Percentiles rank a stretch among this genome's conserved stretches.
phyloP scores from a whole-genome alignment of 2,329 filamentous ascomycete species.

The Pyrenochaeta sp. region DNA sequence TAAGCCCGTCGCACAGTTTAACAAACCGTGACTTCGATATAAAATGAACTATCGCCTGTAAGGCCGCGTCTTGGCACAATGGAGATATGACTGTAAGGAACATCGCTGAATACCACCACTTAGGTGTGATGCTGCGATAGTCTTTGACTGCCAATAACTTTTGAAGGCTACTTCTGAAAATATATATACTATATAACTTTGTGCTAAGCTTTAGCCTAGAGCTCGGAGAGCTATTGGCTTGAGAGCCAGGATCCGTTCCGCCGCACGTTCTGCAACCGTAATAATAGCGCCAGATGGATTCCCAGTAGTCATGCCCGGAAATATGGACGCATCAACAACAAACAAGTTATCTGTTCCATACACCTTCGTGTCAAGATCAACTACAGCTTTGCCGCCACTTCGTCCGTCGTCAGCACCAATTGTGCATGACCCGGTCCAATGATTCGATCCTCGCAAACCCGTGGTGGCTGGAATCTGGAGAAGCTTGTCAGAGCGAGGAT shows the following conservation, averaged over 20 bases:
- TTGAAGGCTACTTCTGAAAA: too few species aligned
- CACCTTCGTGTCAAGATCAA: slow-evolving; percentile 59
- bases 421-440: slow-evolving; percentile 63
- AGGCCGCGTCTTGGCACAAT: too few species aligned
- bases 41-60: too few species aligned
- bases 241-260: slow-evolving; percentile 37
- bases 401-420: slow-evolving; percentile 50
- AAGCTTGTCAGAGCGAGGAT: background rate
- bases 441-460: slow-evolving; percentile 48
- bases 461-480: slow-evolving; percentile 32
- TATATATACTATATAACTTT: too few species aligned
- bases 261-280: slow-evolving; percentile 36
- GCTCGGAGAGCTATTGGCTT: slow-evolving; percentile 4
- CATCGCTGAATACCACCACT: too few species aligned
- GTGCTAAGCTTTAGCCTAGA: too few species aligned
- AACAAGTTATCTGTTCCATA: slow-evolving; percentile 52
- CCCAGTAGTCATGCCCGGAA: slow-evolving; percentile 48
- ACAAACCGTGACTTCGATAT: too few species aligned
- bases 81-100: too few species aligned
- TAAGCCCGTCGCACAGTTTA: too few species aligned
- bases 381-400: slow-evolving; percentile 51
- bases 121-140: too few species aligned
- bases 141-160: too few species aligned
- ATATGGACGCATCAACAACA: slow-evolving; percentile 56
- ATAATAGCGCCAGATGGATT: slow-evolving; percentile 41